Percentiles rank a stretch among this genome's conserved stretches.
phyloP scores from a whole-genome alignment of 139 green algal genomes.

The Tetradesmus lagerheimii region DNA sequence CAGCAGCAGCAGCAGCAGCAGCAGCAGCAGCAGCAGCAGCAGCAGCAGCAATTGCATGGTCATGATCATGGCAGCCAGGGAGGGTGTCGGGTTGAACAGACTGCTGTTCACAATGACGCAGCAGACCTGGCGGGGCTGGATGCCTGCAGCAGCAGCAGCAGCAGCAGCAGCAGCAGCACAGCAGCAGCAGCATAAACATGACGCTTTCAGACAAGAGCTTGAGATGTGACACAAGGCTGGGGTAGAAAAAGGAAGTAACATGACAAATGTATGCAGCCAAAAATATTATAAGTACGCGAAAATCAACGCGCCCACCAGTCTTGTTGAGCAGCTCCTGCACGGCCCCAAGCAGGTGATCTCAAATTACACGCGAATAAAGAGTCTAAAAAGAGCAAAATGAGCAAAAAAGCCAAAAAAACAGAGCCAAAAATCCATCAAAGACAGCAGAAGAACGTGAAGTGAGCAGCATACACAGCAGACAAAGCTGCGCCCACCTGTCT shows the following conservation, averaged over 20 bases:
- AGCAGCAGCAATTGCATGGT: background rate
- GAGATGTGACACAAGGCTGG: too few relatives aligned
- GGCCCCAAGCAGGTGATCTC: conserved; percentile 72
- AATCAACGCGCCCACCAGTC: too few relatives aligned
- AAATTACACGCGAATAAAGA: conserved; percentile 93
- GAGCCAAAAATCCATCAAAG: too few relatives aligned
- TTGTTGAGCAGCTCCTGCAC: conserved; percentile 56
- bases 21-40: background rate
- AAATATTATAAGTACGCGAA: too few relatives aligned
- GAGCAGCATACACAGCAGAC: background rate
- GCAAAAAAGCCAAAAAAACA: too few relatives aligned
- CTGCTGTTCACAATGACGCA: conserved; percentile 97
- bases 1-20: background rate
- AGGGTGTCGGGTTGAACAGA: conserved; percentile 98
- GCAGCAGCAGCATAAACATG: too few relatives aligned
- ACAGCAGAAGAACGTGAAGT: background rate
- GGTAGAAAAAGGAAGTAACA: too few relatives aligned
- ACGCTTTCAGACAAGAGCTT: too few relatives aligned
- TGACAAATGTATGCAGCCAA: too few relatives aligned
- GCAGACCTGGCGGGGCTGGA: conserved; percentile 78
- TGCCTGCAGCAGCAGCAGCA: background rate
- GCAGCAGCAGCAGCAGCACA: too few relatives aligned
- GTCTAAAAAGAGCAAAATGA: too few relatives aligned
- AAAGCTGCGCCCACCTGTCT: background rate
- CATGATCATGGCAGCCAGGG: conserved; percentile 65